phyloP scores from a whole-genome alignment of 148 eudicot genomes.

The Persicaria tinctoria region DNA sequence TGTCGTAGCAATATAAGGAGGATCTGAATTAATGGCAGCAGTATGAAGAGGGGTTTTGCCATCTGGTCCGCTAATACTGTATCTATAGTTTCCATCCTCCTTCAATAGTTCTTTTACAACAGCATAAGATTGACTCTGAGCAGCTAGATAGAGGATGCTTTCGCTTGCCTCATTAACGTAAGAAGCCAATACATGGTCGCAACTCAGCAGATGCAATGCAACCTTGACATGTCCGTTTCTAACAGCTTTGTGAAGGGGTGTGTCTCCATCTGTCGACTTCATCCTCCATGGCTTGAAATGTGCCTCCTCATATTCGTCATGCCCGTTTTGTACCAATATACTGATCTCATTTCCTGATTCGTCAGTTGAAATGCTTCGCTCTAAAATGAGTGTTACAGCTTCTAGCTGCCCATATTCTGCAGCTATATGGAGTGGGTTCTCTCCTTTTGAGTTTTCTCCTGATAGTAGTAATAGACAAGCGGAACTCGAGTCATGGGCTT shows the following conservation, averaged over 20 bases:
- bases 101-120: too few species aligned
- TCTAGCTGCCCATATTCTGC: not conserved
- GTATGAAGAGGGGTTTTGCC: conserved; percentile 13
- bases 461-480: not conserved
- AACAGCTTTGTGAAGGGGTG: not conserved
- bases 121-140: not conserved
- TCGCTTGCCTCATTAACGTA: not conserved
- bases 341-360: not conserved
- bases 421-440: not conserved
- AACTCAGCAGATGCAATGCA: not conserved
- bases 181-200: not conserved
- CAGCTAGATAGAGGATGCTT: not conserved
- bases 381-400: not conserved
- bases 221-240: not conserved
- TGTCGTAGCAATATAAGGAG: too few species aligned
- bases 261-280: not conserved
- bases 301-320: not conserved
- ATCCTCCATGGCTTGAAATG: not conserved
- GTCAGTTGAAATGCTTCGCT: not conserved
- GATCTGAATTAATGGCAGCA: not conserved
- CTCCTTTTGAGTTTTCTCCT: not conserved
- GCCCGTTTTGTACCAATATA: rapidly evolving
- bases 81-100: too few species aligned
- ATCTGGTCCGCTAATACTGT: not conserved
- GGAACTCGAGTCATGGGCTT: too few species aligned